phyloP scores from a whole-genome alignment of 2,329 filamentous ascomycete genomes.

The Drechslerella coelobrocha region DNA sequence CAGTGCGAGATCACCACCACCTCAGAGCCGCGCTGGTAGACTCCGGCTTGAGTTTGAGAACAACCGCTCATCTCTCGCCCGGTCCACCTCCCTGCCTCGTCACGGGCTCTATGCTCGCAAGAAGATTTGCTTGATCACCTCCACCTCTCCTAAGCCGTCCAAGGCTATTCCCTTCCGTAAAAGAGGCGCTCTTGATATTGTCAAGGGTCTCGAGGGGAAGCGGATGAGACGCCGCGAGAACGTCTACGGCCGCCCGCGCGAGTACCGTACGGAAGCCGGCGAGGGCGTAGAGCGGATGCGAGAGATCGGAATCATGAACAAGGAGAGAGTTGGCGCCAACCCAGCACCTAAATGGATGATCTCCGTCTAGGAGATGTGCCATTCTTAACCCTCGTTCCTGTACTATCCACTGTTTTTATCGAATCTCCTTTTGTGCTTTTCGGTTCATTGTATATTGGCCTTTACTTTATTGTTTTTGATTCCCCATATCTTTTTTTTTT shows the following conservation, averaged over 20 bases:
- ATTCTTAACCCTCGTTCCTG: slow-evolving; percentile 17
- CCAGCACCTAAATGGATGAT: slow-evolving; percentile 53
- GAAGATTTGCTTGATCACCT: slow-evolving; percentile 53
- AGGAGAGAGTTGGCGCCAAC: slow-evolving; percentile 57
- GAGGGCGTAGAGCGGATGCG: slow-evolving; percentile 93
- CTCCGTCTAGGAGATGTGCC: slow-evolving; percentile 49
- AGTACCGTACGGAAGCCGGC: slow-evolving; percentile 76
- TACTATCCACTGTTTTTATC: slow-evolving; percentile 49
- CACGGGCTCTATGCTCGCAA: slow-evolving; percentile 58
- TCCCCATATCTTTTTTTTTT: slow-evolving; percentile 2
- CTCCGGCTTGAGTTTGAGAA: slow-evolving; percentile 62
- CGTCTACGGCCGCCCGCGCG: slow-evolving; percentile 78
- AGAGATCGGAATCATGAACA: slow-evolving; percentile 85
- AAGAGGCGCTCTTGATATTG: slow-evolving; percentile 94
- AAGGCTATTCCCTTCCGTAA: slow-evolving; percentile 66
- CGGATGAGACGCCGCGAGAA: slow-evolving; percentile 92
- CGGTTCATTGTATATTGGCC: slow-evolving; percentile 1
- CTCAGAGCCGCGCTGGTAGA: slow-evolving; percentile 62
- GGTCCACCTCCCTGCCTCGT: slow-evolving; percentile 82
- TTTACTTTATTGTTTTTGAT: neutral
- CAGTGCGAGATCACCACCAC: slow-evolving; percentile 70
- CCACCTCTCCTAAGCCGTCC: slow-evolving; percentile 53
- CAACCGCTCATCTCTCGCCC: slow-evolving; percentile 76
- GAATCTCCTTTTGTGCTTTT: slow-evolving; percentile 54
- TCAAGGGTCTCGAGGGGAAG: slow-evolving; percentile 94